Evolutionary conservation across 768 basidiomycete species (phyloP).

Genomic region (Cystofilobasidium macerans): DNA sequence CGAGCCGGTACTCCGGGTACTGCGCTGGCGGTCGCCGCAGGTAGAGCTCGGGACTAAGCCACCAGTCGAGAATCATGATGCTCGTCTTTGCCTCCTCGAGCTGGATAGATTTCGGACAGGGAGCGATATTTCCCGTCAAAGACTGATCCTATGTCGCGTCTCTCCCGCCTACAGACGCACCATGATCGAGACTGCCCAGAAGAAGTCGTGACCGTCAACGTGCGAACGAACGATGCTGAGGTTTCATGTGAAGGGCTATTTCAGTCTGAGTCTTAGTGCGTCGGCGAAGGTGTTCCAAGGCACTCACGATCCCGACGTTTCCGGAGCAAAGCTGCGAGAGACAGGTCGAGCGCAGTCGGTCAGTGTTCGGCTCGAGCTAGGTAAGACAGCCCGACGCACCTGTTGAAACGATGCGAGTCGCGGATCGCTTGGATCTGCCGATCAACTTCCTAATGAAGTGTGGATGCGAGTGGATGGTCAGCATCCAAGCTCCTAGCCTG

Average conservation of each 20-base stretch:
- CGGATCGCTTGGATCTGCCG: conserved; percentile 60
- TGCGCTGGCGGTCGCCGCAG: conserved; percentile 81
- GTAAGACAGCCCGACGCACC: background rate
- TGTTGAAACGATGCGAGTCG: conserved; percentile 62
- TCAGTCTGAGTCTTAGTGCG: too few relatives aligned
- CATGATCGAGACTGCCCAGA: conserved; percentile 58
- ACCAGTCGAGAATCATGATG: conserved; percentile 57
- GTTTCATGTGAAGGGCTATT: too few relatives aligned
- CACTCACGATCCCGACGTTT: conserved; percentile 40
- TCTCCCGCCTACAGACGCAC: background rate
- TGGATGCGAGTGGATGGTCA: background rate
- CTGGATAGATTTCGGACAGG: conserved; percentile 47
- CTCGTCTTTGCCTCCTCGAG: conserved; percentile 54
- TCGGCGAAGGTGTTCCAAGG: too few relatives aligned
- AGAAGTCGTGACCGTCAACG: conserved; percentile 91
- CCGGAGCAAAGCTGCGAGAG: conserved; percentile 56
- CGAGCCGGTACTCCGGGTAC: conserved; percentile 79
- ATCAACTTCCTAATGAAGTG: conserved; percentile 38
- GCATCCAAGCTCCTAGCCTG: too few relatives aligned
- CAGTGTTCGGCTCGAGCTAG: background rate
- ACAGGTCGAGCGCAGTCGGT: background rate
- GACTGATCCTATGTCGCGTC: background rate
- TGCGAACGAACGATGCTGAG: conserved; percentile 45
- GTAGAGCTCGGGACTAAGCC: conserved; percentile 80
- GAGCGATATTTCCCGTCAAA: too few relatives aligned